Evolutionary conservation across 2,329 filamentous ascomycete species (phyloP).

Genomic region (Phialophora macrospora): DNA sequence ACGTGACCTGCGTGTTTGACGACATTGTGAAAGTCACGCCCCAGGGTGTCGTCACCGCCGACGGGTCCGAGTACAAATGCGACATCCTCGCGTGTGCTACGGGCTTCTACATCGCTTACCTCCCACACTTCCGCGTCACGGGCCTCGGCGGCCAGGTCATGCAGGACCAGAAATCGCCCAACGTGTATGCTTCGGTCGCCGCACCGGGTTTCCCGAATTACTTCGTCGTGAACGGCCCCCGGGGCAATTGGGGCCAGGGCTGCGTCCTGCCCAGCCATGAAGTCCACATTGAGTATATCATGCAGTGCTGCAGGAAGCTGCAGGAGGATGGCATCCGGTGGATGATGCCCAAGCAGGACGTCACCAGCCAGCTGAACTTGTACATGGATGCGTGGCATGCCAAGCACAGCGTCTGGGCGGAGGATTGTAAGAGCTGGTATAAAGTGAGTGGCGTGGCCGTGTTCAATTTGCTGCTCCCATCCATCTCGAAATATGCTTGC

Average conservation of each 20-base stretch:
- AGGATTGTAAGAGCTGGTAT: conserved; percentile 42
- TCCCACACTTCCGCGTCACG: conserved; percentile 51
- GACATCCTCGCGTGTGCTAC: conserved; percentile 48
- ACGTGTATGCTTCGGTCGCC: conserved; percentile 53
- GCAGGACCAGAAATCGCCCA: conserved; percentile 52
- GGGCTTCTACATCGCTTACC: conserved; percentile 47
- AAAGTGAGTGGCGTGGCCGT: conserved; percentile 44
- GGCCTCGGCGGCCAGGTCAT: conserved; percentile 44
- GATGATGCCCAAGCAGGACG: conserved; percentile 26
- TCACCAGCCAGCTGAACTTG: conserved; percentile 37
- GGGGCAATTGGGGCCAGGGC: conserved; percentile 41
- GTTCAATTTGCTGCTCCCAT: conserved; percentile 45
- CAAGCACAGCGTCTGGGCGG: conserved; percentile 40
- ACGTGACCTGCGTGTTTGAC: conserved; percentile 34
- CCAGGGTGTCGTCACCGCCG: conserved; percentile 40
- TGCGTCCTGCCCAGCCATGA: conserved; percentile 39
- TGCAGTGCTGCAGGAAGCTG: conserved; percentile 43
- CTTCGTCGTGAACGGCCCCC: conserved; percentile 44
- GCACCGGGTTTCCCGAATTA: conserved; percentile 53
- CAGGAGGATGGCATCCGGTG: conserved; percentile 44
- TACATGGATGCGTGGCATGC: conserved; percentile 42
- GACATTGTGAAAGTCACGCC: conserved; percentile 42
- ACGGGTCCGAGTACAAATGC: conserved; percentile 42
- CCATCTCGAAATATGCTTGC: not conserved
- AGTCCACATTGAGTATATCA: conserved; percentile 41